Evolutionary conservation across 345 rosid species (phyloP), one percentile per base, ranked within the genome.

Genomic region (Pistacia integerrima): DNA sequence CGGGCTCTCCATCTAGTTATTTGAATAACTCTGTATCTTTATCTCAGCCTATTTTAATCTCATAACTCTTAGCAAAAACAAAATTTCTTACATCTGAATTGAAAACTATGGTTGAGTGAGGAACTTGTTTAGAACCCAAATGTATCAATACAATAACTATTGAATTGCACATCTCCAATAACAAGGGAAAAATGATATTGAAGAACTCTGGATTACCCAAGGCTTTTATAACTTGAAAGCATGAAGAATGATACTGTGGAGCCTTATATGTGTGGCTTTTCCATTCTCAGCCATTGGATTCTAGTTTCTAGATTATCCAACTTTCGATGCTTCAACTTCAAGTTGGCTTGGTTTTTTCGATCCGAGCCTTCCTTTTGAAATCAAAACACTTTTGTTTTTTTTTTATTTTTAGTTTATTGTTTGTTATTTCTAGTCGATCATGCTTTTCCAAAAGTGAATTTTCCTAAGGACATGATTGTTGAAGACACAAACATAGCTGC

Each of bases 171-270:
- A 93, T 86, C 67, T 83, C 98, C 80, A 82, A 81, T 69, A 95
- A 76, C 77, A 83, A 68, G 12, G 99, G 98, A 75, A 95, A 95
- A 82, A 85, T 88, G 64, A 81, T 41, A 78, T 74, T 80, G 79
- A 93, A 93, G 86, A 93, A 91, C 78, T 91, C 94, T 28, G 92
- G 94, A 79, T 82, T 64, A 25, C 83, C 89, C 74, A 91, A 93
- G 70, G 97, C 91, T 89, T 87, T 82, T 82, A 91, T 85, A 73
- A 95, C 92, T 98, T 94, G 85, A 81, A 30, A 25, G 25, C 25
- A 0, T 25, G 25, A 25, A 25, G 25, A 25, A 25, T 25, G 25
- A 25, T 25, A 25, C 0, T 25, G 0, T 25, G 25, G 25, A 25
- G 25, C 25, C 25, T 25, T 25, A 25, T 22, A 25, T 25, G 25